Conservation (phyloP, 2,329 filamentous ascomycete species). For the Macrophomina tecta region DNA sequence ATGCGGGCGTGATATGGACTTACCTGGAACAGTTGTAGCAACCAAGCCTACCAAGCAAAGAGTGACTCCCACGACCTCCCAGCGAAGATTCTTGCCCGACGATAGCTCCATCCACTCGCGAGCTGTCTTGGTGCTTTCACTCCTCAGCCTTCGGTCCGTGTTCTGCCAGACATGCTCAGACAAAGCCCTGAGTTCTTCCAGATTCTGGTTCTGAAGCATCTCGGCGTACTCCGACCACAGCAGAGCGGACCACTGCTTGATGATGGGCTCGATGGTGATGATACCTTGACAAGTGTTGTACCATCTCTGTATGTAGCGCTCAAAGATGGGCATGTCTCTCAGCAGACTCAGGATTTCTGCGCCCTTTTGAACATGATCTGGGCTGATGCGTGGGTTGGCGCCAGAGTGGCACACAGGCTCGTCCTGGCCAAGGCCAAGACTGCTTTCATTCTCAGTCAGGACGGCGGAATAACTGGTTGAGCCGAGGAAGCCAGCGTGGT, state of each 20-base stretch:
- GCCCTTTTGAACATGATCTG: conserved; percentile 37
- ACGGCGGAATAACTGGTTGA: conserved; percentile 27
- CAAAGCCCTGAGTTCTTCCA: conserved; percentile 41
- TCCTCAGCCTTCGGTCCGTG: conserved; percentile 44
- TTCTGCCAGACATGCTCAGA: conserved; percentile 52
- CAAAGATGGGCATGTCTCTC: conserved; percentile 36
- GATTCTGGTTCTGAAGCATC: conserved; percentile 33
- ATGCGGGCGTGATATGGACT: neutral
- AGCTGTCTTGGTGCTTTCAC: conserved; percentile 46
- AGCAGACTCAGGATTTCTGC: conserved; percentile 37
- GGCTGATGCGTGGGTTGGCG: conserved; percentile 12
- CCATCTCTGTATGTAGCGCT: conserved; percentile 42
- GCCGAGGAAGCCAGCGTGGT: conserved; percentile 22
- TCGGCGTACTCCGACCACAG: conserved; percentile 40
- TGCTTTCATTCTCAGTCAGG: conserved; percentile 27
- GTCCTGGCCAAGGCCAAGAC: conserved; percentile 6
- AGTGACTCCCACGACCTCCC: conserved; percentile 52
- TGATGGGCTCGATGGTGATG: conserved; percentile 44
- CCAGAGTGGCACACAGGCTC: neutral
- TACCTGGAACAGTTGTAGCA: conserved; percentile 40
- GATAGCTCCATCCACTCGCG: conserved; percentile 46
- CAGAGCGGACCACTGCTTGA: conserved; percentile 38
- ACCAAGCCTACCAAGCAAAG: conserved; percentile 44
- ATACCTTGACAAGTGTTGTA: conserved; percentile 40
- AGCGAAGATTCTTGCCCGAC: conserved; percentile 49